Percentiles rank a stretch among this genome's conserved stretches.
Evolutionary conservation across 2,329 filamentous ascomycete genomes (phyloP).

Genomic region (Balansia obtecta): DNA sequence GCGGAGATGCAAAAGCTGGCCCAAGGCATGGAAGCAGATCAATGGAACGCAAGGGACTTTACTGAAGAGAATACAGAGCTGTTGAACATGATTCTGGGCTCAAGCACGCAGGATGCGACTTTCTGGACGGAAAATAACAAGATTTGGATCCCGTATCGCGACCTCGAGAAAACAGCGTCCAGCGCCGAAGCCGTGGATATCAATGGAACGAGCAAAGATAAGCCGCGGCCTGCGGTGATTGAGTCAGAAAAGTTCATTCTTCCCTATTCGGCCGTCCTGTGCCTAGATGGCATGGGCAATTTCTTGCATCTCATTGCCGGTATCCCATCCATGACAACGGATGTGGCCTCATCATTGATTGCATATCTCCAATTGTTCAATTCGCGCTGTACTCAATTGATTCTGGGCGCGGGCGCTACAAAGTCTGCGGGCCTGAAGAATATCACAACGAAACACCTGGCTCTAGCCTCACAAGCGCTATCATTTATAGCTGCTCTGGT

Average conservation of each 20-base stretch:
- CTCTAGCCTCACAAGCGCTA: constrained; percentile 78
- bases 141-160: constrained; percentile 41
- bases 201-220: constrained; percentile 45
- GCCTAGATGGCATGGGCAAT: constrained; percentile 67
- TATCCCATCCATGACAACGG: constrained; percentile 79
- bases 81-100: constrained; percentile 52
- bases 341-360: constrained; percentile 67
- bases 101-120: constrained; percentile 57
- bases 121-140: constrained; percentile 52
- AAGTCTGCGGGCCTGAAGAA: constrained; percentile 83
- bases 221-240: constrained; percentile 59
- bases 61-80: constrained; percentile 45
- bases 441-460: constrained; percentile 91
- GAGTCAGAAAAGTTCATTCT: constrained; percentile 80
- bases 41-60: constrained; percentile 71
- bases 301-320: constrained; percentile 74
- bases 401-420: constrained; percentile 87
- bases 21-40: constrained; percentile 66
- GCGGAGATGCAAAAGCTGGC: constrained; percentile 62
- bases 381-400: constrained; percentile 89
- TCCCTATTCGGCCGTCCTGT: constrained; percentile 69
- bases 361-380: constrained; percentile 91
- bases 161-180: constrained; percentile 22
- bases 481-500: constrained; percentile 79
- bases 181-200: constrained; percentile 25